Evolutionary conservation across 139 green algal genomes (phyloP).

Genomic region (Picochlorum costavermella): DNA sequence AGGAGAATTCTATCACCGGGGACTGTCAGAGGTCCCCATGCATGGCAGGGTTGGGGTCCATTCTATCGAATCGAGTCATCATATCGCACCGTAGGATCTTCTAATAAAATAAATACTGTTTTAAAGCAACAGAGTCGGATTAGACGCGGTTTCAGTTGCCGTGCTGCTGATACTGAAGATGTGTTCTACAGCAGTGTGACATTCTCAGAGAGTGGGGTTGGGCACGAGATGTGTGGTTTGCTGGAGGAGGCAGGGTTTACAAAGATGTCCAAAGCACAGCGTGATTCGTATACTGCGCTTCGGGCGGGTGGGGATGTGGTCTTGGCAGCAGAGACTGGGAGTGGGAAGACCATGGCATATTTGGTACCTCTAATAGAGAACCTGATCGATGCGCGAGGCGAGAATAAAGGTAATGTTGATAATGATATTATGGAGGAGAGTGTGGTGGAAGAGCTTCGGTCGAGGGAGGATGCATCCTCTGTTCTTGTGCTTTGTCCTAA

Average conservation of each 20-base stretch:
- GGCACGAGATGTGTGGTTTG: no score
- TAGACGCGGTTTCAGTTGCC: no score
- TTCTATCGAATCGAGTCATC: no score
- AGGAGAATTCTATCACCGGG: no score
- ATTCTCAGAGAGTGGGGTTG: neutral
- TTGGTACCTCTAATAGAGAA: slow-evolving; percentile 63
- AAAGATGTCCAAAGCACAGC: slow-evolving; percentile 31
- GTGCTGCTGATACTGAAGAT: neutral
- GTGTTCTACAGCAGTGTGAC: slow-evolving; percentile 1
- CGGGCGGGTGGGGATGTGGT: slow-evolving; percentile 58
- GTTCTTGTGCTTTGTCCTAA: slow-evolving; percentile 84
- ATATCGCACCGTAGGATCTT: no score
- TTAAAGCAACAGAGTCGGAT: no score
- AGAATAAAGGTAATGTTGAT: neutral
- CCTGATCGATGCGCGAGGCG: slow-evolving; percentile 22
- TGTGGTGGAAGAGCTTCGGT: neutral
- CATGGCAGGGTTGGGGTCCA: no score
- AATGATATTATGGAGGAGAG: neutral
- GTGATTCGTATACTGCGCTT: slow-evolving; percentile 44
- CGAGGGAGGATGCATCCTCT: neutral
- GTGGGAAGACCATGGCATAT: slow-evolving; percentile 94
- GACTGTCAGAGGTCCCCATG: no score
- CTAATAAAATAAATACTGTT: no score
- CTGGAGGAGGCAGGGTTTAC: neutral
- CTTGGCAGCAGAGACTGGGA: slow-evolving; percentile 91